phyloP scores from a whole-genome alignment of 768 basidiomycete genomes.

The Serpula lacrymans region DNA sequence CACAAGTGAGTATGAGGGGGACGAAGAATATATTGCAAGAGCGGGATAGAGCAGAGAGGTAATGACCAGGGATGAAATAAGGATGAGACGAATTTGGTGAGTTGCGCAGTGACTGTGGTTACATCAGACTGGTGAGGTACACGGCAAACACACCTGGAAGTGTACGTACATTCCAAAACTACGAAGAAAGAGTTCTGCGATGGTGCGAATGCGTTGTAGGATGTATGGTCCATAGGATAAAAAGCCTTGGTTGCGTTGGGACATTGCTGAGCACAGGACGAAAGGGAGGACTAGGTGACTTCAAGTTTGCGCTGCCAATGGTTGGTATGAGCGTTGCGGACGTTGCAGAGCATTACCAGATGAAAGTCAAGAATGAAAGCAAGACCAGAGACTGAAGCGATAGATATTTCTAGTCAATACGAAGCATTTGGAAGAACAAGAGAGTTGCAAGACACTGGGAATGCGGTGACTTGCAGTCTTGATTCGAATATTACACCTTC shows the following conservation, averaged over 20 bases:
- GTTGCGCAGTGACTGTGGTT: constrained; percentile 75
- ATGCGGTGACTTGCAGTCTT: too few species aligned
- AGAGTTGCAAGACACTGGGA: too few species aligned
- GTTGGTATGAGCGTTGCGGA: too few species aligned
- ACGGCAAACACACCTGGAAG: constrained; percentile 1
- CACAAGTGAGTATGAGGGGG: constrained; percentile 56
- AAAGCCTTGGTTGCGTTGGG: constrained; percentile 14
- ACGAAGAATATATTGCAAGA: constrained; percentile 76
- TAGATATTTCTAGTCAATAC: too few species aligned
- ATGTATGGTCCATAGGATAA: constrained; percentile 15
- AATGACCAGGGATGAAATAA: constrained; percentile 85
- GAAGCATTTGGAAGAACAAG: too few species aligned
- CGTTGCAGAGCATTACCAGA: too few species aligned
- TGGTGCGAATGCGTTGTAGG: constrained; percentile 34
- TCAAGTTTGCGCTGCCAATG: too few species aligned
- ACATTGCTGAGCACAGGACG: too few species aligned
- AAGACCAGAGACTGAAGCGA: too few species aligned
- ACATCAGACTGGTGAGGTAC: constrained; percentile 7
- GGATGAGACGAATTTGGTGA: constrained; percentile 85
- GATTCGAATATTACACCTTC: too few species aligned
- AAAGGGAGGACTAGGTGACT: too few species aligned
- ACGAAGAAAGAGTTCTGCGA: constrained; percentile 54
- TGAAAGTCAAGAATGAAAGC: too few species aligned
- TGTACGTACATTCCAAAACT: constrained; percentile 77
- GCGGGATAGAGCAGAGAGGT: constrained; percentile 91